A percentile compares a stretch with the other conserved stretches of the same genome.
phyloP scores from a whole-genome alignment of 441 rosid genomes.

The Rhodomyrtus psidioides region DNA sequence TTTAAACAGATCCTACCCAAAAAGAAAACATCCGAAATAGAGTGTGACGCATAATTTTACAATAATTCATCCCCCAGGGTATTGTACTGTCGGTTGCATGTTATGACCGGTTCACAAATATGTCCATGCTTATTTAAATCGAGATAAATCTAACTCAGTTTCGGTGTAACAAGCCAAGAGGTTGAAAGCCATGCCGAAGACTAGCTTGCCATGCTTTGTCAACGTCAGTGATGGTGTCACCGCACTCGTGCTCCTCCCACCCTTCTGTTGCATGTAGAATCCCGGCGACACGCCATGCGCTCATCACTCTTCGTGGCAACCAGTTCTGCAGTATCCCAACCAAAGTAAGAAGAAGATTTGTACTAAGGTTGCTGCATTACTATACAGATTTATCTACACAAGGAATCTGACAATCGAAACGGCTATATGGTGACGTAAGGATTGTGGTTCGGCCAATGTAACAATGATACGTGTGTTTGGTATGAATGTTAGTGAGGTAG shows the following conservation, averaged over 20 bases:
- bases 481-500: not conserved
- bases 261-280: constrained; percentile 1
- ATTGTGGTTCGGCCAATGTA: not conserved
- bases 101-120: not conserved
- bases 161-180: not conserved
- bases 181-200: not conserved
- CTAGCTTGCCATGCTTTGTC: constrained; percentile 2
- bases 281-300: not conserved
- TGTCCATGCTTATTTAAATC: not conserved
- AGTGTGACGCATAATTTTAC: not conserved
- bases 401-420: constrained; percentile 19
- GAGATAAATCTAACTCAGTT: not conserved
- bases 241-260: not conserved
- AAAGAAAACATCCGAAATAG: not conserved
- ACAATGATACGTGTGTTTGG: not conserved
- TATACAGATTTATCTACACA: constrained; percentile 37
- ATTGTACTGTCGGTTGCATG: not conserved
- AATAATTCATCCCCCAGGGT: not conserved
- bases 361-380: constrained; percentile 40
- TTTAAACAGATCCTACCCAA: not conserved
- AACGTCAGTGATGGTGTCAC: not conserved
- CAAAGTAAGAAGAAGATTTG: not conserved
- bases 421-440: not conserved
- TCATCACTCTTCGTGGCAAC: constrained; percentile 4
- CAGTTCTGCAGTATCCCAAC: not conserved